Evolutionary conservation across 352 stramenopile species (phyloP).

Genomic region (Hyaloperonospora arabidopsidis): DNA sequence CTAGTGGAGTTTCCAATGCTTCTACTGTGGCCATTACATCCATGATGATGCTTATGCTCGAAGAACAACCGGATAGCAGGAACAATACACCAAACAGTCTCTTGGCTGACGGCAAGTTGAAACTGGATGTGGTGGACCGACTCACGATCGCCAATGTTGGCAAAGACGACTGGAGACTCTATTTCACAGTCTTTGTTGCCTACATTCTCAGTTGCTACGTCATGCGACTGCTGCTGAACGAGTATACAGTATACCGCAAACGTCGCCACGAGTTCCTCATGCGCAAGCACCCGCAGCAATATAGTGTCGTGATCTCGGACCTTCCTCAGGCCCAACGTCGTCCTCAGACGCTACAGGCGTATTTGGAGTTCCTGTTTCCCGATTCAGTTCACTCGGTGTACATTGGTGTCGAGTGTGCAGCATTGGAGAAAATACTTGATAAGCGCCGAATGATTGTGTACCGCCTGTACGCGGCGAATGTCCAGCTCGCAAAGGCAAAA

Average conservation of each 20-base stretch:
- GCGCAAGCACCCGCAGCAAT: constrained; percentile 53
- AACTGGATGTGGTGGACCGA: constrained; percentile 54
- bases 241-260: constrained; percentile 59
- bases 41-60: constrained; percentile 25
- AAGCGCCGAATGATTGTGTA: constrained; percentile 44
- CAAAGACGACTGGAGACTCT: constrained; percentile 52
- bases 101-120: constrained; percentile 23
- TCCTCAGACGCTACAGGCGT: constrained; percentile 50
- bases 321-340: constrained; percentile 44
- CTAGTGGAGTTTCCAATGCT: constrained; percentile 4
- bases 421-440: constrained; percentile 48
- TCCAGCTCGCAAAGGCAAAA: constrained; percentile 35
- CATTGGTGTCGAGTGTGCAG: constrained; percentile 57
- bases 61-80: constrained; percentile 10
- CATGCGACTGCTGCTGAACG: constrained; percentile 45
- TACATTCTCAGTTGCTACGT: constrained; percentile 46
- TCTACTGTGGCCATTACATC: constrained; percentile 17
- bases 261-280: constrained; percentile 57
- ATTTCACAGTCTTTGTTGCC: constrained; percentile 46
- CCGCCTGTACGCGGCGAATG: constrained; percentile 41
- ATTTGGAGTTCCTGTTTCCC: constrained; percentile 66
- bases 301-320: constrained; percentile 65
- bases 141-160: constrained; percentile 66
- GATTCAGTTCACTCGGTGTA: constrained; percentile 56
- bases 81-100: constrained; percentile 18